Percentiles rank a stretch among this genome's conserved stretches.
These are phyloP conservation scores for Fusarium paranaense DNA, from an alignment of 2,329 filamentous ascomycete genomes.

Conservation along the genomic window DNA sequence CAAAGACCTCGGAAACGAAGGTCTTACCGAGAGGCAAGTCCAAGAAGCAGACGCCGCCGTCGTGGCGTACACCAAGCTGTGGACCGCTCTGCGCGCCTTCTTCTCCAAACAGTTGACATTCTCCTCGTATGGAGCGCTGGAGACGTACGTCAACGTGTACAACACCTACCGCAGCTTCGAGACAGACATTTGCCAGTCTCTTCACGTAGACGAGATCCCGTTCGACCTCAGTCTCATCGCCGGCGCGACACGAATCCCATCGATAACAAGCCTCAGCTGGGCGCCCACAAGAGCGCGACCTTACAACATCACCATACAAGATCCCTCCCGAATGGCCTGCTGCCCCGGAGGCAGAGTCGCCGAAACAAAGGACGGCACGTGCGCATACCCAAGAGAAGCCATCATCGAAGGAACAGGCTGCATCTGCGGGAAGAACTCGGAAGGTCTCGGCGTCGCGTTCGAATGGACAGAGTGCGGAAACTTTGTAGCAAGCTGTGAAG, in stretches of 20 bases:
- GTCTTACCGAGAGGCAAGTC: conserved; percentile 31
- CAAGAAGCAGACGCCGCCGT: conserved; percentile 44
- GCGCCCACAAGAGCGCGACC: conserved; percentile 40
- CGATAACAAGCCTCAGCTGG: conserved; percentile 47
- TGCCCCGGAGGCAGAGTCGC: conserved; percentile 46
- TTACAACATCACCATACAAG: conserved; percentile 51
- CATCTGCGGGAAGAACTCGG: conserved; percentile 49
- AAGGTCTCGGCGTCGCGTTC: conserved; percentile 46
- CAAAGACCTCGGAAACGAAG: conserved; percentile 42
- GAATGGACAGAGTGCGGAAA: conserved; percentile 50
- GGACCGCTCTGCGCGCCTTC: conserved; percentile 46
- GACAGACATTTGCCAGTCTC: conserved; percentile 50
- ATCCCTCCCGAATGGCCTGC: conserved; percentile 49
- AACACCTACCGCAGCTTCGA: conserved; percentile 44
- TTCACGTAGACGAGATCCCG: conserved; percentile 47
- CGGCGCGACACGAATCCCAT: conserved; percentile 44
- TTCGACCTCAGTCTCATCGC: conserved; percentile 50
- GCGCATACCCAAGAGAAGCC: conserved; percentile 48
- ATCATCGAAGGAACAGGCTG: conserved; percentile 47
- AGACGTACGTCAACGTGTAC: conserved; percentile 49
- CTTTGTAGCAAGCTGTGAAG: conserved; percentile 46
- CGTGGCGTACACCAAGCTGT: conserved; percentile 45
- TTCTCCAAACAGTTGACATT: conserved; percentile 42
- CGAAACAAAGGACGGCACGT: conserved; percentile 34
- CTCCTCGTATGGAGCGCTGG: conserved; percentile 39